Base-by-base conservation (phyloP, 176 grass and related monocot species). In the Oryza glumipatula region DNA sequence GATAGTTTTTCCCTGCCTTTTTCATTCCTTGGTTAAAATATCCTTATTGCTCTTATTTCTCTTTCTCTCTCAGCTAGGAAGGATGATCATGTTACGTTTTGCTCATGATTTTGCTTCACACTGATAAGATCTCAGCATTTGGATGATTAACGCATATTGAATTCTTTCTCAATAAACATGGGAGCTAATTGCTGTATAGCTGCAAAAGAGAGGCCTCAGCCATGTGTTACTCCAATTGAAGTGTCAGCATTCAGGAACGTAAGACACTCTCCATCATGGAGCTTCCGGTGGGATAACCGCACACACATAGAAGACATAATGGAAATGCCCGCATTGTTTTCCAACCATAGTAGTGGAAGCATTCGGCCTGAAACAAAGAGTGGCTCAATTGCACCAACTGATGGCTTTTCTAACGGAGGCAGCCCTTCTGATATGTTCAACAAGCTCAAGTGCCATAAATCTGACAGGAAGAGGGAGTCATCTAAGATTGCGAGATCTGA, bases 261-360 rank as follows among this genome's bases (percentile, higher is more conserved):
- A 74, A 94, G 90, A 67, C 95, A 93, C 32, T 97, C 95, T 3
- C 92, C 95, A 69, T 88, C 89, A 56, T 92, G 92, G 92, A 92
- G 89, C 68, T 97, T 94, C 80, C 92, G 95, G 65, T 94, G 95
- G 92, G 88, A 94, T 80, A 97, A 97, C 78, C 88, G 92, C 78
- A 97, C 95, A 45, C 90, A 94, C 67, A 92, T 94, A 73, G 92
- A 94, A 88, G 92, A 97, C 86, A 89, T 91, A 84, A 83, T 94
- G 90, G 88, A 92, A 30, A 86, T 86, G 2, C 74, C 94, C 44
- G 84, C 80, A 12, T 67, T 75, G 65, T 80, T 90, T 48, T 90
- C 89, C 49, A 90, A 80, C 70, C 84, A 86, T 83, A 88, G 86
- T 76, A 86, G 91, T 76, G 88, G 88, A 71, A 90, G 78, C 58